Evolutionary conservation across 176 grass and related monocot species (phyloP).

Genomic region (Phragmites australis): DNA sequence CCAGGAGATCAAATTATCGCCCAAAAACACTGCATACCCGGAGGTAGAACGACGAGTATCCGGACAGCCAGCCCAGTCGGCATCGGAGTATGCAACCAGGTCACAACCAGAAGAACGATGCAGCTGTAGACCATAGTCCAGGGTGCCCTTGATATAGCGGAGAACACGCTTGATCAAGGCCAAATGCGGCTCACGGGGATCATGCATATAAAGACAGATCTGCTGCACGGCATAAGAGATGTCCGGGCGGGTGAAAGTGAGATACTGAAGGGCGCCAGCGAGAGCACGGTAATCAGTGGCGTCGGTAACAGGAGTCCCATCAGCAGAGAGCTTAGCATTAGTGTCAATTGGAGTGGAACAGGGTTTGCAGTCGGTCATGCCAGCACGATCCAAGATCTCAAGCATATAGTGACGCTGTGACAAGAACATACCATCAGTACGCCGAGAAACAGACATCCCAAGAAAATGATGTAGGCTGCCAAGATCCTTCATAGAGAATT

Average conservation of each 20-base stretch:
- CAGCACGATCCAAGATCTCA: background rate
- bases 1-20: background rate
- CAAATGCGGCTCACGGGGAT: background rate
- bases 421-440: background rate
- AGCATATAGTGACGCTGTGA: background rate
- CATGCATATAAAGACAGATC: background rate
- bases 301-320: background rate
- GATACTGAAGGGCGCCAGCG: background rate
- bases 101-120: background rate
- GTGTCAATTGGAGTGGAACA: background rate
- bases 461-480: background rate
- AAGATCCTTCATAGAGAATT: background rate
- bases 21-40: background rate
- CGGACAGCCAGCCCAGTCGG: background rate
- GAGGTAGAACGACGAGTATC: background rate
- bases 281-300: background rate
- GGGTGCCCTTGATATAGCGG: too few relatives aligned
- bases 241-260: background rate
- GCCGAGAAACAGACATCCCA: background rate
- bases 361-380: background rate
- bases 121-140: background rate
- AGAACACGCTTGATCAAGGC: too few relatives aligned
- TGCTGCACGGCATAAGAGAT: background rate
- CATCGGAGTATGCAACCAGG: background rate
- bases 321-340: background rate